Percentiles rank a stretch among this genome's conserved stretches.
Conservation (phyloP, 768 basidiomycete species). For the Amanita rubescens region DNA sequence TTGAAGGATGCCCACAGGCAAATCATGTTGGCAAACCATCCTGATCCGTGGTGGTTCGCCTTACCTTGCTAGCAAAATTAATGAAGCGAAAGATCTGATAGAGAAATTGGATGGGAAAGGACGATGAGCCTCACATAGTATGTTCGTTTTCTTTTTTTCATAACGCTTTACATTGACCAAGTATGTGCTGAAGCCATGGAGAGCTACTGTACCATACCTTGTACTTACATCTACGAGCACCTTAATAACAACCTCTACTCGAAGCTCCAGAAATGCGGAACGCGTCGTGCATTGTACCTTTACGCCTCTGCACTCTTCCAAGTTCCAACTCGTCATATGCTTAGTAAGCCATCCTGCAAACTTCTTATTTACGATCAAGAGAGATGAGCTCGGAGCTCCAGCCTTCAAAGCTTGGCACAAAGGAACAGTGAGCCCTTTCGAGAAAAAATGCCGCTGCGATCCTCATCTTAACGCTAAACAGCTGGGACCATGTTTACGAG, state of each 20-base stretch:
- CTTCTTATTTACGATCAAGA: constrained; percentile 8
- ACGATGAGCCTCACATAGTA: constrained; percentile 12
- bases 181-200: background rate
- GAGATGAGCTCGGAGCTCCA: constrained; percentile 40
- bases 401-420: constrained; percentile 74
- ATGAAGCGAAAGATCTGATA: constrained; percentile 92
- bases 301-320: too few species aligned
- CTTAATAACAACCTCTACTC: background rate
- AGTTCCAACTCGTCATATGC: background rate
- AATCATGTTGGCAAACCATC: constrained; percentile 98
- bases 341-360: constrained; percentile 22
- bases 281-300: background rate
- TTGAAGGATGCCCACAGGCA: constrained; percentile 94
- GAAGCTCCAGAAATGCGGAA: background rate
- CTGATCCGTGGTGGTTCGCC: constrained; percentile 98
- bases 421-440: constrained; percentile 57
- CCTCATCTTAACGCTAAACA: constrained; percentile 20
- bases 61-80: constrained; percentile 96
- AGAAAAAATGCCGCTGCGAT: background rate
- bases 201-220: constrained; percentile 1
- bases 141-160: background rate
- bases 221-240: constrained; percentile 4
- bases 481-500: constrained; percentile 76
- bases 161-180: background rate
- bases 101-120: constrained; percentile 63